Evolutionary conservation across 306 rosid species (phyloP).

Genomic region (Carpinus viminea): DNA sequence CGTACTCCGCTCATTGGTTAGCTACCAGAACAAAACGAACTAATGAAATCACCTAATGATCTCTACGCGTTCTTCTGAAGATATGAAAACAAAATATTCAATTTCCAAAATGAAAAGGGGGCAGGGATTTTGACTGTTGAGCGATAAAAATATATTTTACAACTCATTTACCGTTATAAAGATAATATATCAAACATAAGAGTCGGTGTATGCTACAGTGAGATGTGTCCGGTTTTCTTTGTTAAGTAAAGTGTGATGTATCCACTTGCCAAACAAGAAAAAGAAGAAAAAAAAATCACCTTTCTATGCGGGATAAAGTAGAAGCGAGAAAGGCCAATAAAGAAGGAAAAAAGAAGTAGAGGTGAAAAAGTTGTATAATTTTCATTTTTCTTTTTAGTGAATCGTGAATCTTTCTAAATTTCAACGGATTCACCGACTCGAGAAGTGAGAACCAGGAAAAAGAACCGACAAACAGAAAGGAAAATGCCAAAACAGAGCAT

Average conservation of each 20-base stretch:
- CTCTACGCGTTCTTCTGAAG: too few relatives aligned
- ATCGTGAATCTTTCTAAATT: neutral
- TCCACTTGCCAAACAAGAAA: conserved; percentile 34
- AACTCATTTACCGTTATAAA: conserved; percentile 21
- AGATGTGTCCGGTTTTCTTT: neutral
- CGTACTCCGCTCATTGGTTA: too few relatives aligned
- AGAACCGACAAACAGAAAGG: conserved; percentile 5
- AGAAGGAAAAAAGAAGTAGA: conserved; percentile 25
- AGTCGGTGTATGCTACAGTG: neutral
- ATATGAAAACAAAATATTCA: too few relatives aligned
- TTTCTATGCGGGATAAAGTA: conserved; percentile 19
- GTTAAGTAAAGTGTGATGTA: conserved; percentile 32
- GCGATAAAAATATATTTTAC: neutral
- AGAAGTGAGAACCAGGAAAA: neutral
- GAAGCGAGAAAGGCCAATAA: conserved; percentile 1
- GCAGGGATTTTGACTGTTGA: too few relatives aligned
- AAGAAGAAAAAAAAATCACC: conserved; percentile 31
- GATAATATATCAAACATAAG: neutral
- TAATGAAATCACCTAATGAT: too few relatives aligned
- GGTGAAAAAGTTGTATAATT: conserved; percentile 4
- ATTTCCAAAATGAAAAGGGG: too few relatives aligned
- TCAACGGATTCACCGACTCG: neutral
- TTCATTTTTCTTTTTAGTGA: neutral
- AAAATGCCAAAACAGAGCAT: neutral
- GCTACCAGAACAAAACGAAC: too few relatives aligned